Evolutionary conservation across 805 yeast genomes (phyloP), one percentile per base, ranked within the genome.

Genomic region (Kodamaea neixiangensis): DNA sequence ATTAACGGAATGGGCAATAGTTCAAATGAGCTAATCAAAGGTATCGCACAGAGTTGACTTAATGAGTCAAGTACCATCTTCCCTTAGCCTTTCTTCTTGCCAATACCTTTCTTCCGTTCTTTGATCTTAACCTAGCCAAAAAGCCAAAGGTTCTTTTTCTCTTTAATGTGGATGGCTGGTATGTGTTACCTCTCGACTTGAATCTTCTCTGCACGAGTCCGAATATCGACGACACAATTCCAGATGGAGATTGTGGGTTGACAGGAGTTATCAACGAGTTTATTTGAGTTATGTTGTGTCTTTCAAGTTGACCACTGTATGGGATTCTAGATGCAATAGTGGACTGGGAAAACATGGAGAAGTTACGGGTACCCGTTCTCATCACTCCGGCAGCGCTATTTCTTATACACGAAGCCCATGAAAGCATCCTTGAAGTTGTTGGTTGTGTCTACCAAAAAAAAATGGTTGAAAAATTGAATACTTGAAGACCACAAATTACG

Each of bases 141-240:
- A 92, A 94, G 0, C 99, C 99, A 51, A 87, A 78, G 31, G 87
- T 83, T 69, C 97, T 85, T 76, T 94, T 94, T 67, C 98, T 81
- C 67, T 88, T 89, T 56, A 89, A 74, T 4, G 96, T 90, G 54
- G 90, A 86, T 47, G 99, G 99, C 71, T 93, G 97, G 71, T 87
- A 93, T 15, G 97, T 89, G 73, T 89, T 87, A 70, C 99, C 98
- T 72, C 97, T 83, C 35, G 93, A 77, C 66, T 89, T 85, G 87
- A 92, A 86, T 77, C 97, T 71, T 67, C 64, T 72, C 58, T 81
- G 86, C 22, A 75, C 66, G 45, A 75, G 66, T 1, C 77, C 70
- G 2, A 73, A 45, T 19, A 69, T 58, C 29, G 67, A 62, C 50
- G 44, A 43, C 20, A 44, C 14, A 5, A 44, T 61, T 25, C 31